Evolutionary conservation across 495 filamentous ascomycete species (phyloP), one percentile per base, ranked within the genome.

Genomic region (Neurospora tetrasperma): DNA sequence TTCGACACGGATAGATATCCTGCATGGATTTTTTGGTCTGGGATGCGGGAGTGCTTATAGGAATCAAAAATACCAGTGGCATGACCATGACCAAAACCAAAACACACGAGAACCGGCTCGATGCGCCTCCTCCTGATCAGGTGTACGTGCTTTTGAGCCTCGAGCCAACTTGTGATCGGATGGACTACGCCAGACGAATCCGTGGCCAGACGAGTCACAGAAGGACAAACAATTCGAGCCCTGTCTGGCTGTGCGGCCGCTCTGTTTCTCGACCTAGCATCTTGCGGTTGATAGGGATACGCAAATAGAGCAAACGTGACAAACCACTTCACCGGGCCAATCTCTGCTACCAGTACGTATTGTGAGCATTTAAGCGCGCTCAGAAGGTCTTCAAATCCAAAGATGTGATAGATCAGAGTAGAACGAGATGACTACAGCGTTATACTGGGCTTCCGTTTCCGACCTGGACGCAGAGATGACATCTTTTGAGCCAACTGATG

Each of bases 31-130:
- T 71, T 71, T 71, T 76, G 78, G 80, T 80, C 80, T 78, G 79
- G 80, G 79, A 80, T 79, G 78, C 77, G 79, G 80, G 75, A 80
- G 70, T 78, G 76, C 78, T 78, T 77, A 81, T 80, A 80, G 80
- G 79, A 79, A 80, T 74, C 76, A 81, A 80, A 66, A 81, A 81
- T 81, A 81, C 79, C 79, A 81, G 78, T 78, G 77, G 75, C 79
- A 78, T 80, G 78, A 79, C 78, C 79, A 76, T 75, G 46, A 72
- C 48, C 54, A 66, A 66, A 66, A 66, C 54, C 54, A 66, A 66
- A 38, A 66, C 27, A 66, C 27, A 66, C 54, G 54, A 66, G 54
- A 66, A 73, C 74, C 73, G 74, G 70, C 74, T 72, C 72, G 39
- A 54, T 38, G 31, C 23, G 48, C 69, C 71, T 54, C 54, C 54